These are phyloP conservation scores for Chamaecrista fasciculata DNA, from an alignment of 306 rosid genomes.

Conservation along the genomic window DNA sequence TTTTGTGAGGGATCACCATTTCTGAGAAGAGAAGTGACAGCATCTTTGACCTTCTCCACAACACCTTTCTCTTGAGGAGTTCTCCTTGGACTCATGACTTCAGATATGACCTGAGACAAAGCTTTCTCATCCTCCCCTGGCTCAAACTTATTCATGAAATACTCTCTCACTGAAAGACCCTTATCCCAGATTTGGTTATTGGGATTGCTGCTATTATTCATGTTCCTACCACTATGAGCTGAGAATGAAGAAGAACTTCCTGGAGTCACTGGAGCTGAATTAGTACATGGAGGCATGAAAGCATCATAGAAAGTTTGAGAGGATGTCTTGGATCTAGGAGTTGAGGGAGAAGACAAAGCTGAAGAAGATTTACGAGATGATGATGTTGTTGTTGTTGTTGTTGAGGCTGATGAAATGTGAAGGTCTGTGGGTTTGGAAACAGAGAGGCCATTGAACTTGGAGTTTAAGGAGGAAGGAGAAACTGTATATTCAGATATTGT, in stretches of 20 bases:
- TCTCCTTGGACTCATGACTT: conserved; percentile 63
- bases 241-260: conserved; percentile 24
- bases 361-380: neutral
- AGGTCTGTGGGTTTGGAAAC: conserved; percentile 35
- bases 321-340: conserved; percentile 16
- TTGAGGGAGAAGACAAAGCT: conserved; percentile 24
- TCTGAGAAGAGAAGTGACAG: conserved; percentile 68
- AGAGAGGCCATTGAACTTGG: conserved; percentile 48
- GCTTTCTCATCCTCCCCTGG: conserved; percentile 96
- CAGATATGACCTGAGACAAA: conserved; percentile 74
- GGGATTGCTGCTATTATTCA: conserved; percentile 23
- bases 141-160: conserved; percentile 68
- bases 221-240: conserved; percentile 22
- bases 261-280: conserved; percentile 19
- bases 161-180: conserved; percentile 77
- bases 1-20: conserved; percentile 42
- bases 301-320: conserved; percentile 16
- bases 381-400: too few relatives aligned
- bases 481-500: conserved; percentile 34
- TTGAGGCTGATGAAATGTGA: neutral
- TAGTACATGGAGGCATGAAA: conserved; percentile 15
- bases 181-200: conserved; percentile 57
- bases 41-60: conserved; percentile 75
- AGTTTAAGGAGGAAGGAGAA: conserved; percentile 39
- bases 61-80: conserved; percentile 59